These are phyloP conservation scores for Abelmoschus esculentus DNA, from an alignment of 345 rosid genomes.

Conservation along the genomic window DNA sequence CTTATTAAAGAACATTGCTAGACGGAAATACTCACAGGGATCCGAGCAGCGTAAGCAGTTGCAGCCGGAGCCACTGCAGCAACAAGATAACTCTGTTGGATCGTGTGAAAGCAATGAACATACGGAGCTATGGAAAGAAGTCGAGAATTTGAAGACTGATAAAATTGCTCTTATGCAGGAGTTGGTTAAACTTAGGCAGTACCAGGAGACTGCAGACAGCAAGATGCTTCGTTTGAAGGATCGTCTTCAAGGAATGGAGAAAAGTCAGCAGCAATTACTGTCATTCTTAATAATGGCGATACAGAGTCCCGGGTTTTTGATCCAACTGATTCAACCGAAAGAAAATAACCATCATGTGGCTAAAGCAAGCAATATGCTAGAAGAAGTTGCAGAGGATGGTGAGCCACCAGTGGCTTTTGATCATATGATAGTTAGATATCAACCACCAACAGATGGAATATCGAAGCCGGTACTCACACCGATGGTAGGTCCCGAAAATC, in stretches of 20 bases:
- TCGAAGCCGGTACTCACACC: slow-evolving; percentile 38
- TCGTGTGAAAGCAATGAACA: slow-evolving; percentile 27
- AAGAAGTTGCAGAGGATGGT: slow-evolving; percentile 39
- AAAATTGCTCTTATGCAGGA: slow-evolving; percentile 61
- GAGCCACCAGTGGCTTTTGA: slow-evolving; percentile 34
- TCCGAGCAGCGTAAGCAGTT: slow-evolving; percentile 36
- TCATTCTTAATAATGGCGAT: slow-evolving; percentile 87
- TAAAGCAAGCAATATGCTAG: slow-evolving; percentile 48
- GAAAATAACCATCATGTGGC: slow-evolving; percentile 57
- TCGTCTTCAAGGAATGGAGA: slow-evolving; percentile 81
- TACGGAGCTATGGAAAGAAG: slow-evolving; percentile 53
- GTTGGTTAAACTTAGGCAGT: slow-evolving; percentile 57
- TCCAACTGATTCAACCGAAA: slow-evolving; percentile 70
- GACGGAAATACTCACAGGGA: slow-evolving; percentile 64
- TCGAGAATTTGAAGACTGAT: slow-evolving; percentile 68
- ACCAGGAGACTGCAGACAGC: slow-evolving; percentile 61
- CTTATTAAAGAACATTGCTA: slow-evolving; percentile 46
- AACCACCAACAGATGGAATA: slow-evolving; percentile 43
- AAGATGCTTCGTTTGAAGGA: slow-evolving; percentile 57
- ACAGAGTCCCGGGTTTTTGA: slow-evolving; percentile 70
- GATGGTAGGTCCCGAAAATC: slow-evolving; percentile 15
- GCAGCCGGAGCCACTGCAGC: slow-evolving; percentile 18
- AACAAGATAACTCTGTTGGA: slow-evolving; percentile 21
- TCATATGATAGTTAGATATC: slow-evolving; percentile 59
- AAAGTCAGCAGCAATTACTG: slow-evolving; percentile 86